These are phyloP conservation scores for Phyllostachys edulis DNA, from an alignment of 176 grass and related monocot species.

Conservation along the genomic window DNA sequence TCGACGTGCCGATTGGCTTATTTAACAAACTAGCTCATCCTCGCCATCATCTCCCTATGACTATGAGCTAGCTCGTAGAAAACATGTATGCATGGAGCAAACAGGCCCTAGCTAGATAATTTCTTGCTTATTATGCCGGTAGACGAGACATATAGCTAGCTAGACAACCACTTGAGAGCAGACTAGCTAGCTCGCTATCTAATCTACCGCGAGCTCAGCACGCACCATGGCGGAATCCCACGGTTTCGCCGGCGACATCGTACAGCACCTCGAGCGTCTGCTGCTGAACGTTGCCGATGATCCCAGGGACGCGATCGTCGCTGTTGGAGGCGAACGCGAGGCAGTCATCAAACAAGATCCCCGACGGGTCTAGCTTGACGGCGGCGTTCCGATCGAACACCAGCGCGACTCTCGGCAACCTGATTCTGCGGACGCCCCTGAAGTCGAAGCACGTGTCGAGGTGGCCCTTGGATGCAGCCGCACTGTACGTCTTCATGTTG, in stretches of 20 bases:
- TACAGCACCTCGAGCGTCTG: background rate
- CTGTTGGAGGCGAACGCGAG: background rate
- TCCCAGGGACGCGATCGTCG: background rate
- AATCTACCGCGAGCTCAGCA: background rate
- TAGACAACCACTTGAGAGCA: too few relatives aligned
- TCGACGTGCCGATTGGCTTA: too few relatives aligned
- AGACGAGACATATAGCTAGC: too few relatives aligned
- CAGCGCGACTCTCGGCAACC: background rate
- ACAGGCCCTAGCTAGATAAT: too few relatives aligned
- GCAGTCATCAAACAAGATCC: background rate
- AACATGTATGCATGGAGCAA: too few relatives aligned
- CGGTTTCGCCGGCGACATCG: too few relatives aligned
- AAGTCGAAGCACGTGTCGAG: conserved; percentile 71
- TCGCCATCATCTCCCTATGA: too few relatives aligned
- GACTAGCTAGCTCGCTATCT: too few relatives aligned
- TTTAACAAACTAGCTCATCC: too few relatives aligned
- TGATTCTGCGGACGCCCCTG: background rate
- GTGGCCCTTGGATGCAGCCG: background rate
- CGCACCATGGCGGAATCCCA: background rate
- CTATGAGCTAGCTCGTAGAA: too few relatives aligned
- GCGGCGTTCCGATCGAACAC: background rate
- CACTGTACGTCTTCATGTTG: background rate
- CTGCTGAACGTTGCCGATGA: conserved; percentile 8
- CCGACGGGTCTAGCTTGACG: background rate
- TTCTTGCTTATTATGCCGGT: too few relatives aligned